A percentile compares a stretch with the other conserved stretches of the same genome.
These are phyloP conservation scores for Populus alba DNA, from an alignment of 345 rosid genomes.

Conservation along the genomic window DNA sequence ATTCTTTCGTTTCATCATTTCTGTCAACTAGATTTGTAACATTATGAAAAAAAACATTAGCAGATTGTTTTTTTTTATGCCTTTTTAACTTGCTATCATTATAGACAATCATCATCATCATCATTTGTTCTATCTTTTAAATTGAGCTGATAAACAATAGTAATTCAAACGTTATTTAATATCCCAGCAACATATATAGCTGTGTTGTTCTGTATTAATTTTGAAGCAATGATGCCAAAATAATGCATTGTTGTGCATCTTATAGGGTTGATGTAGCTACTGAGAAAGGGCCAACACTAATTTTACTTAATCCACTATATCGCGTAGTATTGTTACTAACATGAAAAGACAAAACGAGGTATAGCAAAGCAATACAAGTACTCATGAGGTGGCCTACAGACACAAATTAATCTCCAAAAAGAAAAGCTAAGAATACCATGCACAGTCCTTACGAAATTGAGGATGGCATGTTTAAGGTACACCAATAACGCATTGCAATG, in stretches of 20 bases:
- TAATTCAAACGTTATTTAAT: background rate
- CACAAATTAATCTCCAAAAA: background rate
- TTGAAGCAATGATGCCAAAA: background rate
- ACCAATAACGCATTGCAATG: background rate
- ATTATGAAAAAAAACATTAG: background rate
- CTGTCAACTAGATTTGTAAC: background rate
- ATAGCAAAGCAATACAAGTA: background rate
- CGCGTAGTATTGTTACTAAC: background rate
- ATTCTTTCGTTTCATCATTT: background rate
- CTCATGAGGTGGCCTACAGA: background rate
- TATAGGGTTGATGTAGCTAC: background rate
- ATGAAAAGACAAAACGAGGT: background rate
- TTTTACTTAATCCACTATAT: too few species aligned
- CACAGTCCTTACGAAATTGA: too few species aligned
- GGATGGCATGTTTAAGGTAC: background rate
- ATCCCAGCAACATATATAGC: background rate
- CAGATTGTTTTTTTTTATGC: background rate
- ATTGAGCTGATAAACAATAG: background rate
- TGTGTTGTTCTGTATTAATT: background rate
- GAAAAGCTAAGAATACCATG: too few species aligned
- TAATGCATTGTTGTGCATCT: background rate
- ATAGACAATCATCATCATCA: background rate
- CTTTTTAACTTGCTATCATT: background rate
- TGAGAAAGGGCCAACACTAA: background rate
- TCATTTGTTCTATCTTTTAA: background rate